Percentiles rank a stretch among this genome's conserved stretches.
Evolutionary conservation across 208 protist genomes (phyloP).

Genomic region (Acanthamoeba castellanii): DNA sequence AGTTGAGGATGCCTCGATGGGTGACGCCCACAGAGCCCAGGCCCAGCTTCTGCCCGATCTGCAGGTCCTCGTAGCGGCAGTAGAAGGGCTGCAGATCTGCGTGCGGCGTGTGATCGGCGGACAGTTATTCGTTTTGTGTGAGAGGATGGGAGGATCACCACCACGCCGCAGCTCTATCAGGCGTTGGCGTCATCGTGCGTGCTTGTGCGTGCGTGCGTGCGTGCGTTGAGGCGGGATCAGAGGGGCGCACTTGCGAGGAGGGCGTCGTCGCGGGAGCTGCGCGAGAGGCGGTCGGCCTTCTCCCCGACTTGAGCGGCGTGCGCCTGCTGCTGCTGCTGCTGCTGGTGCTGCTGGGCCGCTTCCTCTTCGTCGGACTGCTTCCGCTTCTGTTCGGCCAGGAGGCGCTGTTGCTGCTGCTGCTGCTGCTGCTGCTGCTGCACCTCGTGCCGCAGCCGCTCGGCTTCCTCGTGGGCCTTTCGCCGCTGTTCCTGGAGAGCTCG

Average conservation of each 20-base stretch:
- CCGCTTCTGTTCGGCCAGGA: not conserved
- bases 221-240: not conserved
- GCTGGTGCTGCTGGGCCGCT: not conserved
- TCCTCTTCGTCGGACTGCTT: not conserved
- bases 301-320: not conserved
- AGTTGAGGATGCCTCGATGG: not conserved
- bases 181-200: too few relatives aligned
- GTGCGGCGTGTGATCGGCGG: too few relatives aligned
- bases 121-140: too few relatives aligned
- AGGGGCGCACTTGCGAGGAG: not conserved
- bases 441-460: not conserved
- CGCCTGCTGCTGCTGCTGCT: not conserved
- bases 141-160: too few relatives aligned
- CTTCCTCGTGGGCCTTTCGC: not conserved
- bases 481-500: not conserved
- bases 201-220: too few relatives aligned
- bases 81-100: conserved; percentile 38
- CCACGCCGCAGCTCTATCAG: too few relatives aligned
- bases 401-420: too few relatives aligned
- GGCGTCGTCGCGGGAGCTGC: not conserved
- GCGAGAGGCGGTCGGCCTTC: not conserved
- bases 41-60: conserved; percentile 37
- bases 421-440: not conserved
- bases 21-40: conserved; percentile 1
- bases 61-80: conserved; percentile 27